Base-by-base conservation (phyloP, 2,329 filamentous ascomycete species). In the Verticillium longisporum region DNA sequence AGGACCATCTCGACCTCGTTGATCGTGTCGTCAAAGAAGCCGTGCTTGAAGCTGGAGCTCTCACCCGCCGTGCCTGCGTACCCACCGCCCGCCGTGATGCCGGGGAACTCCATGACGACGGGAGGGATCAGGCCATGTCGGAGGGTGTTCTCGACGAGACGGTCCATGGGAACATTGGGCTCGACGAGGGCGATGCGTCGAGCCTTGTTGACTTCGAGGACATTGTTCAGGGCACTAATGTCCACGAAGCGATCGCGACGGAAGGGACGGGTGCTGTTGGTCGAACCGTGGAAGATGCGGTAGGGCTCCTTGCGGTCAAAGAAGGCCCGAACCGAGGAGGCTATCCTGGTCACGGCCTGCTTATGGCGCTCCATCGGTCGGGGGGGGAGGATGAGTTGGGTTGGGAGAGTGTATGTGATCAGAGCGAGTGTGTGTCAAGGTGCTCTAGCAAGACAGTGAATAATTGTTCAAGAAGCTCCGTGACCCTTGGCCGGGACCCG, bases 121-220 rank as follows among this genome's bases (percentile, higher is more conserved):
- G 87, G 87, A 0, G 88, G 88, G 2, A 91, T 80, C 3, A 91
- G 79, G 32, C 85, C 85, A 68, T 88, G 77, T n/a, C 77, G 76
- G 50, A 91, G 76, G 1, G 88, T 90, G 32, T 79, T 77, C 68
- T 87, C 84, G 58, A 90, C 87, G 18, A 92, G 81, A 0, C 78
- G 75, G 73, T 91, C 88, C 88, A 92, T 90, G 32, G 88, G 83
- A 11, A 91, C 88, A 68, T 91, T 92, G 59, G 89, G 88, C 75
- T 92, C 88, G 50, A 91, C 88, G 31, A 91, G 78, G 4, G 87
- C 88, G 6, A 81, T 87, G 59, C 80, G 80, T 1, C 70, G 70
- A 7, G 75, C 69, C 1, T 74, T 68, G 71, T 92, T 82, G 61
- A 93, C 82, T 11, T 79, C 75, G 37, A 93, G 77, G 32, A 93